These are phyloP conservation scores for Syzygium grande DNA, from an alignment of 345 rosid species.

Conservation along the genomic window DNA sequence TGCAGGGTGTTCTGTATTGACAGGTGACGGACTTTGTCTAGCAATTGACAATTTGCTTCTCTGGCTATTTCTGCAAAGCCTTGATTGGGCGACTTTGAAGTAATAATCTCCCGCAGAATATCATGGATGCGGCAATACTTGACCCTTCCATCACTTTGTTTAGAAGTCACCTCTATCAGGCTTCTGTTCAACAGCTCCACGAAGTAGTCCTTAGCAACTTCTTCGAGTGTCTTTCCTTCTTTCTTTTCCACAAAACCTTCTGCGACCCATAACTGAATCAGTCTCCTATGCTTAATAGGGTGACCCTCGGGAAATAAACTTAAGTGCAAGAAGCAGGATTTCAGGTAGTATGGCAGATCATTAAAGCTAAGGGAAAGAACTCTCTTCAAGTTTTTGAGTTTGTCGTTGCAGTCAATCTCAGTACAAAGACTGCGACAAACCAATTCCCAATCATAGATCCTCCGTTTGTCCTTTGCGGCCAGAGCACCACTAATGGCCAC, in stretches of 20 bases:
- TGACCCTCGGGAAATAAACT: constrained; percentile 32
- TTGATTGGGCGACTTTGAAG: constrained; percentile 27
- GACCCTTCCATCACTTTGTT: too few species aligned
- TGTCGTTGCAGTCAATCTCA: constrained; percentile 17
- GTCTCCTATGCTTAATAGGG: constrained; percentile 11
- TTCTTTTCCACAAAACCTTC: constrained; percentile 30
- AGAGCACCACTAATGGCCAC: constrained; percentile 36
- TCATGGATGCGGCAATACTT: too few species aligned
- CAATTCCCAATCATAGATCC: constrained; percentile 26
- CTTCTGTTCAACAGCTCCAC: too few species aligned
- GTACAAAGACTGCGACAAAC: constrained; percentile 19
- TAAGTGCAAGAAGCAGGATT: constrained; percentile 32
- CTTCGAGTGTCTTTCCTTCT: constrained; percentile 31
- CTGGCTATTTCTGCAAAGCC: constrained; percentile 17
- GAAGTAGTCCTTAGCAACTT: constrained; percentile 39
- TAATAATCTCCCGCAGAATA: too few species aligned
- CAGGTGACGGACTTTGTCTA: constrained; percentile 35
- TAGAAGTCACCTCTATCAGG: too few species aligned
- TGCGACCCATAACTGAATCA: constrained; percentile 32
- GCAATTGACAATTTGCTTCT: constrained; percentile 6
- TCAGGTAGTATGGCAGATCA: constrained; percentile 35
- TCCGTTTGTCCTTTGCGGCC: constrained; percentile 16
- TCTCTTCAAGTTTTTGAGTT: constrained; percentile 14
- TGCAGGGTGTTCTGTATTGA: constrained; percentile 17
- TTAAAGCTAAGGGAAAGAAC: constrained; percentile 34